phyloP scores from a whole-genome alignment of 2,329 filamentous ascomycete species.

The Xylaria sp. region DNA sequence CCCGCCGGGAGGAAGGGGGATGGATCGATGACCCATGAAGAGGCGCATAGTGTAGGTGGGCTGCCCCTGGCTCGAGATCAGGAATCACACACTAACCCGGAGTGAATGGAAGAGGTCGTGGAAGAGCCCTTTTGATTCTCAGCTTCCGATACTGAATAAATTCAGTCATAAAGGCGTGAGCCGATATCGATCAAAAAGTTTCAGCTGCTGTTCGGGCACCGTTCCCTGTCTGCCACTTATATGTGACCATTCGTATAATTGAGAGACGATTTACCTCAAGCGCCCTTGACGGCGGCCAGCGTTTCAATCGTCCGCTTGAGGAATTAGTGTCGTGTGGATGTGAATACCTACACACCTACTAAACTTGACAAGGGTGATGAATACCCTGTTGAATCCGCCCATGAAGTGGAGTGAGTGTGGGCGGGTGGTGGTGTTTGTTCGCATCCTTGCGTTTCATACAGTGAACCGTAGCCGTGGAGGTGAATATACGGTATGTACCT shows the following conservation, averaged over 20 bases:
- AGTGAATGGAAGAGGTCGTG: slow-evolving; percentile 5
- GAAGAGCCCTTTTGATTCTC: slow-evolving; percentile 13
- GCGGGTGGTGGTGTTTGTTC: slow-evolving; percentile 25
- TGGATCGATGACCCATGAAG: slow-evolving; percentile 29
- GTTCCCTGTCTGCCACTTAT: slow-evolving; percentile 6
- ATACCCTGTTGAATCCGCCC: slow-evolving; percentile 26
- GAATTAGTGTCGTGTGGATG: slow-evolving; percentile 9
- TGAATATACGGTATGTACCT: slow-evolving; percentile 20
- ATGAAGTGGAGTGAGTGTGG: slow-evolving; percentile 30
- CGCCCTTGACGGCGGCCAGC: slow-evolving; percentile 15
- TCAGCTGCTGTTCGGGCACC: slow-evolving; percentile 17
- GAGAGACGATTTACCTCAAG: slow-evolving; percentile 16
- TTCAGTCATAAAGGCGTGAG: neutral
- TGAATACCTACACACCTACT: neutral
- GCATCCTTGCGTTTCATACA: slow-evolving; percentile 34
- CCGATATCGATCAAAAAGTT: neutral
- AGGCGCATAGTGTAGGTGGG: slow-evolving; percentile 15
- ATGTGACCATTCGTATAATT: slow-evolving; percentile 3
- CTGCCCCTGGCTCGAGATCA: slow-evolving; percentile 28
- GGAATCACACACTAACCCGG: slow-evolving; percentile 25
- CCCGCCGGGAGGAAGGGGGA: slow-evolving; percentile 29
- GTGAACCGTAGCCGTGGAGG: slow-evolving; percentile 23
- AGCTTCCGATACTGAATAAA: slow-evolving; percentile 6
- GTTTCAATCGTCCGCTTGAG: slow-evolving; percentile 15
- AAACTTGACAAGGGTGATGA: slow-evolving; percentile 25